phyloP scores from a whole-genome alignment of 352 stramenopile genomes.

The Phytophthora tentaculata region DNA sequence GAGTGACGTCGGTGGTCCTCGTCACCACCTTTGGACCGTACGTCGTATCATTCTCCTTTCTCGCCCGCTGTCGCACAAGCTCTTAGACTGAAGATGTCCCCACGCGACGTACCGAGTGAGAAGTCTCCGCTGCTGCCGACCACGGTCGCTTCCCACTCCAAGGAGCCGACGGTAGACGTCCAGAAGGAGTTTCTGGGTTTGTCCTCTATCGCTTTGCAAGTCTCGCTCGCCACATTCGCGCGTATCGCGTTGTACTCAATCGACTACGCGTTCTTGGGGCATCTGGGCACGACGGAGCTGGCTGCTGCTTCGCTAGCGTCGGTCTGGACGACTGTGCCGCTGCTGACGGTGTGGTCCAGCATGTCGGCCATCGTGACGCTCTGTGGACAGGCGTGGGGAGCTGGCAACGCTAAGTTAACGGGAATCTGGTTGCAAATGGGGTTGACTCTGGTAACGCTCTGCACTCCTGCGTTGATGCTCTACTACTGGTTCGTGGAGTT shows the following conservation, averaged over 20 bases:
- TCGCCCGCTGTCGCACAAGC: slow-evolving; percentile 10
- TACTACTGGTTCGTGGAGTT: slow-evolving; percentile 40
- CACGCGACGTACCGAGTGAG: slow-evolving; percentile 15
- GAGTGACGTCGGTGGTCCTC: slow-evolving; percentile 6
- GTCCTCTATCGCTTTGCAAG: slow-evolving; percentile 71
- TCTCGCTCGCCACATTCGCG: slow-evolving; percentile 74
- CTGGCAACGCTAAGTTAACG: slow-evolving; percentile 60
- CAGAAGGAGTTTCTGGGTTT: slow-evolving; percentile 54
- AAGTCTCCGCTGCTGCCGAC: slow-evolving; percentile 33
- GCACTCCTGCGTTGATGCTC: slow-evolving; percentile 33
- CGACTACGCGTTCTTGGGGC: slow-evolving; percentile 77
- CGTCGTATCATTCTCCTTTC: slow-evolving; percentile 18
- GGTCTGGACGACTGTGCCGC: slow-evolving; percentile 71
- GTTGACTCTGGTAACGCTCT: slow-evolving; percentile 31
- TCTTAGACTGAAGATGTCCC: slow-evolving; percentile 20
- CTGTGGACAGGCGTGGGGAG: slow-evolving; percentile 73
- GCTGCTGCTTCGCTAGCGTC: slow-evolving; percentile 73
- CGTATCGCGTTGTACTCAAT: slow-evolving; percentile 77
- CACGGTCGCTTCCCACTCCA: not conserved
- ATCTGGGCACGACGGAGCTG: slow-evolving; percentile 67
- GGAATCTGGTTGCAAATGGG: slow-evolving; percentile 81
- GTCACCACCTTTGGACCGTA: slow-evolving; percentile 1
- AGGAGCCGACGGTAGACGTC: slow-evolving; percentile 51
- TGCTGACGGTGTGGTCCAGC: slow-evolving; percentile 68
- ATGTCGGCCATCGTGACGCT: slow-evolving; percentile 77